A percentile compares a stretch with the other conserved stretches of the same genome.
Conservation (phyloP, 345 rosid species). For the Camelina sativa region DNA sequence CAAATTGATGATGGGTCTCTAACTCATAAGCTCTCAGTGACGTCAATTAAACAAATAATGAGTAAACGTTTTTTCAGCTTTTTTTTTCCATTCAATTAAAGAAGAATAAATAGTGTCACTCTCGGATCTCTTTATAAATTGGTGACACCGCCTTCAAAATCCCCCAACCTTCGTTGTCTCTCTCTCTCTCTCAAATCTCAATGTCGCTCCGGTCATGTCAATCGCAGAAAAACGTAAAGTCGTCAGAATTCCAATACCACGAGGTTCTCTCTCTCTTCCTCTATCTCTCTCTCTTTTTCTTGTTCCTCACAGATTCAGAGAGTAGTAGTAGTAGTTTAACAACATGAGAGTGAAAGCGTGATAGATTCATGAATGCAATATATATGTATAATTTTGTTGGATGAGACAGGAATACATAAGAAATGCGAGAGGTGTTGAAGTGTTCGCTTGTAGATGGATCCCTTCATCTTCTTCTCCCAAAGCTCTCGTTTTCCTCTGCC, state of each 20-base stretch:
- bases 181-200: conserved; percentile 4
- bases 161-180: not conserved
- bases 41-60: not conserved
- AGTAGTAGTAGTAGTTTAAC: not conserved
- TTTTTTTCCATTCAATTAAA: not conserved
- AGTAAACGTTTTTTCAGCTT: not conserved
- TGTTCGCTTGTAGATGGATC: conserved; percentile 89
- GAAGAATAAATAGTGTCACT: not conserved
- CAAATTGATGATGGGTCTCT: conserved; percentile 1
- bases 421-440: conserved; percentile 82
- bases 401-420: conserved; percentile 60
- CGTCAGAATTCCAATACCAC: conserved; percentile 36
- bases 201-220: not conserved
- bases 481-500: conserved; percentile 96
- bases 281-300: not conserved
- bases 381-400: not conserved
- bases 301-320: not conserved
- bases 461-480: conserved; percentile 70
- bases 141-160: not conserved
- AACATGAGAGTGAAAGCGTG: conserved; percentile 14
- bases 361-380: not conserved
- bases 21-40: conserved; percentile 21
- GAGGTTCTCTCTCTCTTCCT: conserved; percentile 22
- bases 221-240: conserved; percentile 23
- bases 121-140: conserved; percentile 15